Percentiles rank a stretch among this genome's conserved stretches.
phyloP scores from a whole-genome alignment of 129 eudicot genomes.

The Arctium lappa region DNA sequence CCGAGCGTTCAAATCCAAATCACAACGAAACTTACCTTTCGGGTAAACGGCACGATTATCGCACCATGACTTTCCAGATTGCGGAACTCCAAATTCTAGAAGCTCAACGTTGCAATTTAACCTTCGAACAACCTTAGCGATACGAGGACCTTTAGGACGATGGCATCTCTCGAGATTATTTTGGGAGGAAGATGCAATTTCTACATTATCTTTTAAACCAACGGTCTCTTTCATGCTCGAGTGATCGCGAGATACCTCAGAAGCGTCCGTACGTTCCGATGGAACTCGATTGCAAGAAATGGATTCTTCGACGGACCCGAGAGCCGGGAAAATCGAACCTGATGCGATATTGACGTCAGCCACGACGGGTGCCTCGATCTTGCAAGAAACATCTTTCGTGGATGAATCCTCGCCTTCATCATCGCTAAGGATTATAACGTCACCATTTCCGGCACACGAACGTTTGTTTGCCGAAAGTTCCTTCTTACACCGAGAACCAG shows the following conservation, averaged over 20 bases:
- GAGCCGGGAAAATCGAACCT: not conserved
- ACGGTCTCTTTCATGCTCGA: not conserved
- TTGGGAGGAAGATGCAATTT: conserved; percentile 32
- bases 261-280: not conserved
- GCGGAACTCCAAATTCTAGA: conserved; percentile 66
- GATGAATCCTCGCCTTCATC: conserved; percentile 57
- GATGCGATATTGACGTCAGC: not conserved
- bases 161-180: conserved; percentile 52
- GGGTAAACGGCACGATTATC: conserved; percentile 77
- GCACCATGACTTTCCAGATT: conserved; percentile 70
- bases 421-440: conserved; percentile 61
- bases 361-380: not conserved
- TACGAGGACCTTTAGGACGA: conserved; percentile 80
- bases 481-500: conserved; percentile 17
- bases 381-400: conserved; percentile 5
- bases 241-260: not conserved
- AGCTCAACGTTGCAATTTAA: conserved; percentile 66
- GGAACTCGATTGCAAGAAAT: not conserved
- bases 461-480: conserved; percentile 34
- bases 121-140: conserved; percentile 68
- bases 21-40: conserved; percentile 50
- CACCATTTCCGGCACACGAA: conserved; percentile 23
- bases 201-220: conserved; percentile 22
- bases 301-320: conserved; percentile 10
- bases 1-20: not conserved